phyloP scores from a whole-genome alignment of 495 filamentous ascomycete species.

The Viridothelium virens region DNA sequence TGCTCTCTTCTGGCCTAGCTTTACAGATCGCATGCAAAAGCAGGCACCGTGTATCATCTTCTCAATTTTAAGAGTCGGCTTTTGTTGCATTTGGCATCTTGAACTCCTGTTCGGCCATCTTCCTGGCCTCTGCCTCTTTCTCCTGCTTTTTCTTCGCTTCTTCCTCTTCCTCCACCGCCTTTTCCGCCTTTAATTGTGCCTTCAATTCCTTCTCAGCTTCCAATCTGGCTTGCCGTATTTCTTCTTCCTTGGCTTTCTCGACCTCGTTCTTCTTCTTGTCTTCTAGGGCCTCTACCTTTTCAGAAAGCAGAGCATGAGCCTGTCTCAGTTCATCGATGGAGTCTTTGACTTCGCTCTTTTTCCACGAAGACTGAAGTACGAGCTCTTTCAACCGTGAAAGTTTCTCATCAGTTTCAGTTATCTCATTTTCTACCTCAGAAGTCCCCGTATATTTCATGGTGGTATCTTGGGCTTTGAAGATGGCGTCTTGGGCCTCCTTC shows the following conservation, averaged over 20 bases:
- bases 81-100: background rate
- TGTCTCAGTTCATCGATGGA: constrained; percentile 4
- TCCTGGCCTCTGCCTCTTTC: background rate
- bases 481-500: constrained; percentile 12
- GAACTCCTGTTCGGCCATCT: background rate
- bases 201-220: constrained; percentile 5
- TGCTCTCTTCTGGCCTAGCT: no score
- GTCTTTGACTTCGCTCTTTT: constrained; percentile 9
- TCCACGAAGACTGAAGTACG: background rate
- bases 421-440: background rate
- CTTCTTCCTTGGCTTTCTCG: background rate
- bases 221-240: background rate
- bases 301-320: constrained; percentile 4
- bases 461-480: constrained; percentile 13
- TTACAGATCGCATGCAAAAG: background rate
- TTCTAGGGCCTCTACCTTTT: background rate
- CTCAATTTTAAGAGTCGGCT: background rate
- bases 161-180: background rate
- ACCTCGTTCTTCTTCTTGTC: constrained; percentile 9
- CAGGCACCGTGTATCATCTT: background rate
- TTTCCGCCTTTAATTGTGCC: background rate
- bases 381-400: constrained; percentile 6
- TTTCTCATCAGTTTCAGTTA: constrained; percentile 6
- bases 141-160: constrained; percentile 1
- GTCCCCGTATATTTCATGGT: background rate